These are phyloP conservation scores for Penicillium hesseltinei DNA, from an alignment of 2,329 filamentous ascomycete genomes.

Conservation along the genomic window DNA sequence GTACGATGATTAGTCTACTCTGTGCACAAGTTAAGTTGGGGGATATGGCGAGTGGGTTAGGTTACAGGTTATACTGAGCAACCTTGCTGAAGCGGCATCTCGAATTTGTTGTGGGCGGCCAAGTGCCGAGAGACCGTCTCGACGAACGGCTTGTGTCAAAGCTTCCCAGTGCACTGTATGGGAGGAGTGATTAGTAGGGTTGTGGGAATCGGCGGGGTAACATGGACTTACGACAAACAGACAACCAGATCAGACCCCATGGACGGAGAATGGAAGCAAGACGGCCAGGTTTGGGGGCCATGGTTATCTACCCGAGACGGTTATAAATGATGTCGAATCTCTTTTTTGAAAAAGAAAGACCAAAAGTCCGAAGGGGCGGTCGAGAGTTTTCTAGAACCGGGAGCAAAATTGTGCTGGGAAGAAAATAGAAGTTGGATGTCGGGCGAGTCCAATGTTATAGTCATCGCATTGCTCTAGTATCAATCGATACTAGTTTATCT, in stretches of 20 bases:
- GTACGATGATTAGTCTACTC: neutral
- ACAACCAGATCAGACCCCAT: conserved; percentile 19
- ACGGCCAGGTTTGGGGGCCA: conserved; percentile 9
- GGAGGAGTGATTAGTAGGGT: neutral
- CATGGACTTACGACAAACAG: conserved; percentile 11
- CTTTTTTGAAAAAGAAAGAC: neutral
- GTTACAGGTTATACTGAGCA: conserved; percentile 20
- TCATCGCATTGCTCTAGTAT: neutral
- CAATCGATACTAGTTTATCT: neutral
- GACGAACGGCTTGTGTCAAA: conserved; percentile 15
- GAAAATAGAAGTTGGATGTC: neutral
- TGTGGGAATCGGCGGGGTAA: neutral
- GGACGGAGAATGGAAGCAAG: conserved; percentile 14
- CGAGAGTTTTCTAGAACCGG: accelerated
- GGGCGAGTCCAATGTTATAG: neutral
- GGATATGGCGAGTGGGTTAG: neutral
- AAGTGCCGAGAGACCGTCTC: conserved; percentile 18
- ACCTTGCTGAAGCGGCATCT: conserved; percentile 20
- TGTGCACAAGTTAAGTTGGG: neutral
- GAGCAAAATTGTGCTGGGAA: neutral
- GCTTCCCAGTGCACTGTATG: conserved; percentile 20
- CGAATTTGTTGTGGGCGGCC: conserved; percentile 10
- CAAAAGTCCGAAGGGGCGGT: neutral
- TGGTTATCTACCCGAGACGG: neutral
- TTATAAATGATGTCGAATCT: neutral